Percentiles rank a stretch among this genome's conserved stretches.
Conservation (phyloP, 495 filamentous ascomycete species). For the Daldinia bambusicola region DNA sequence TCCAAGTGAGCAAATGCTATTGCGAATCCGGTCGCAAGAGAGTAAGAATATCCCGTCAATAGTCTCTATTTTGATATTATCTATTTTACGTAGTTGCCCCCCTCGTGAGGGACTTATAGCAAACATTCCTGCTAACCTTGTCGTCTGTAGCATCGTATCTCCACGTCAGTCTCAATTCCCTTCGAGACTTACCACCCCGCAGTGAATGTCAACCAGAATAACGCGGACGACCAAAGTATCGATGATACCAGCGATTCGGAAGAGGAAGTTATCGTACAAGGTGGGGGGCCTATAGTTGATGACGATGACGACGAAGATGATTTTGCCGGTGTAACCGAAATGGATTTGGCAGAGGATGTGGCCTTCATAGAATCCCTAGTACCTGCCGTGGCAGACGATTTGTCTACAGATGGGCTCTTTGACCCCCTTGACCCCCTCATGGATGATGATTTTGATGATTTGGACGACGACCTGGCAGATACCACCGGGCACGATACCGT, state of each 20-base stretch:
- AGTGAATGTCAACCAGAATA: constrained; percentile 13
- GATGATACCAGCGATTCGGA: constrained; percentile 32
- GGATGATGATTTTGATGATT: constrained; percentile 1
- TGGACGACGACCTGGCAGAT: constrained; percentile 2
- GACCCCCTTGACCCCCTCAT: not conserved
- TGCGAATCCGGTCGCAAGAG: constrained; percentile 44
- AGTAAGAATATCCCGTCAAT: constrained; percentile 19
- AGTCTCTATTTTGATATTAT: not conserved
- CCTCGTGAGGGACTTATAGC: too few species aligned
- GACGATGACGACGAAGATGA: not conserved
- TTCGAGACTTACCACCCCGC: constrained; percentile 30
- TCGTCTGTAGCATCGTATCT: constrained; percentile 32
- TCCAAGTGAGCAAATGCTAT: constrained; percentile 42
- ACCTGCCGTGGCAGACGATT: not conserved
- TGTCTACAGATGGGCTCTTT: not conserved
- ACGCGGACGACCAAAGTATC: constrained; percentile 30
- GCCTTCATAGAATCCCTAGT: not conserved
- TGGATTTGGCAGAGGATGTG: constrained; percentile 1
- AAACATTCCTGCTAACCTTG: constrained; percentile 20
- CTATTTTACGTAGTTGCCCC: not conserved
- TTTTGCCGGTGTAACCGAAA: not conserved
- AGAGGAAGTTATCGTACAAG: constrained; percentile 30
- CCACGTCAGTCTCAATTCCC: constrained; percentile 25
- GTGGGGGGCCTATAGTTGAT: not conserved
- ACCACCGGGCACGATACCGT: constrained; percentile 1